Base-by-base conservation (phyloP, 129 eudicot species). In the Glebionis coronaria region DNA sequence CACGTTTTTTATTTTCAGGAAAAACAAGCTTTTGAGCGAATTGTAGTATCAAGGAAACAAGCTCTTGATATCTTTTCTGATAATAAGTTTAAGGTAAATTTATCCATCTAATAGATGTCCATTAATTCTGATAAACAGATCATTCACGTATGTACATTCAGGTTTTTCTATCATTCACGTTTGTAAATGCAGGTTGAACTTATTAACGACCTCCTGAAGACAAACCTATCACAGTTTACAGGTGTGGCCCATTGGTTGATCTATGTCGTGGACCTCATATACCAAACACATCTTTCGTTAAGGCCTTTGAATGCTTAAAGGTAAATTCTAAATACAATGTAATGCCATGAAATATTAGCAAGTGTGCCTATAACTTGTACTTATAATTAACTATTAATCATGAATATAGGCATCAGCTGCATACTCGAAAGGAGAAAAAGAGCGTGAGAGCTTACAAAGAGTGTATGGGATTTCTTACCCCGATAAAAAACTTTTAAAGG, bases 231-330 rank as follows among this genome's bases (percentile, higher is more conserved):
- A 94, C 99, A 0, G 99, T 94, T 56, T 94, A 94, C 72, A 84
- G 97, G 71, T 94, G 97, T 89, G 99, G 97, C 16, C 95, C 99
- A 3, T 82, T 94, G 71, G 97, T 94, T 73, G 99, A 94, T 76
- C 64, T 93, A 63, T 94, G 99, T 55, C 97, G 99, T 77, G 99
- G 99, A 13, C 99, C 99, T 4, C 99, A 94, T 79, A 94, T 94
- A 69, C 97, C 97, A 61, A 87, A 87, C 73, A 94, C 95, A 6
- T 82, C 97, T 55, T 94, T 89, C 81, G 97, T 84, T 16, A 94
- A 89, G 78, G 97, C 97, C 50, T 74, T 94, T 72, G 68, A 79
- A 54, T 94, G 97, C 75, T 75, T 89, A 47, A 94, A 89, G 97
- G 97, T 86, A 70, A 64, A 67, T 31, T 52, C 12, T 71, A 35